Percentiles rank a stretch among this genome's conserved stretches.
Evolutionary conservation across 495 filamentous ascomycete genomes (phyloP).

Genomic region (Platismatia glauca): DNA sequence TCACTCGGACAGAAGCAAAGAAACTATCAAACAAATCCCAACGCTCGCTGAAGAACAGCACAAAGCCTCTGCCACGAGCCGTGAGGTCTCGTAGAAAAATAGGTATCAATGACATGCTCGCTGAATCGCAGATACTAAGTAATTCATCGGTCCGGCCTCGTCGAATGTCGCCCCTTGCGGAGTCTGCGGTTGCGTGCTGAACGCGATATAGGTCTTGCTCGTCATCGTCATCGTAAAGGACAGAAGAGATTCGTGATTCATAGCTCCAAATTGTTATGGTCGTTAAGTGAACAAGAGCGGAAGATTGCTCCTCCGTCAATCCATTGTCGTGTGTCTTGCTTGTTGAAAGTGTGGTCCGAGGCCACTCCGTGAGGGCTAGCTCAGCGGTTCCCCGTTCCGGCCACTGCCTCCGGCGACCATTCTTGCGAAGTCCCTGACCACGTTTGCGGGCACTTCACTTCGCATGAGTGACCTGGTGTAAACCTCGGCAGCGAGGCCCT

Average conservation of each 20-base stretch:
- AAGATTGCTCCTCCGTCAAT: background rate
- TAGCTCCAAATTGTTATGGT: background rate
- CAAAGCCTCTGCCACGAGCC: background rate
- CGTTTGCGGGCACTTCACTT: constrained; percentile 85
- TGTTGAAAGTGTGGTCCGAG: background rate
- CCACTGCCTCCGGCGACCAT: constrained; percentile 55
- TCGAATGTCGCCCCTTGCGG: constrained; percentile 15
- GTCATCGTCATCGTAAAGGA: constrained; percentile 12
- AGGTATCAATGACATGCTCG: constrained; percentile 5
- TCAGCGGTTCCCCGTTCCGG: constrained; percentile 17
- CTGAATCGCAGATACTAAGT: constrained; percentile 7
- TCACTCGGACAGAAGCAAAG: background rate
- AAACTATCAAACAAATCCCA: background rate
- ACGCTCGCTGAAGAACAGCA: constrained; percentile 4
- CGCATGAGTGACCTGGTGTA: constrained; percentile 90
- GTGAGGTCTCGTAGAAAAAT: background rate
- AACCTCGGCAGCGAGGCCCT: constrained; percentile 68
- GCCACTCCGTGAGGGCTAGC: constrained; percentile 1
- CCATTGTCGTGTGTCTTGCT: background rate
- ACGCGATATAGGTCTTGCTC: constrained; percentile 16
- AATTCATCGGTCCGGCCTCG: background rate
- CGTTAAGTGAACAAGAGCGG: background rate
- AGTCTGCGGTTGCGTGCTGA: constrained; percentile 21
- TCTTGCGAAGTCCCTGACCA: constrained; percentile 84
- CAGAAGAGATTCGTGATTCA: constrained; percentile 17